Evolutionary conservation across 2,329 filamentous ascomycete genomes (phyloP).

Genomic region (Hortaea sp.): DNA sequence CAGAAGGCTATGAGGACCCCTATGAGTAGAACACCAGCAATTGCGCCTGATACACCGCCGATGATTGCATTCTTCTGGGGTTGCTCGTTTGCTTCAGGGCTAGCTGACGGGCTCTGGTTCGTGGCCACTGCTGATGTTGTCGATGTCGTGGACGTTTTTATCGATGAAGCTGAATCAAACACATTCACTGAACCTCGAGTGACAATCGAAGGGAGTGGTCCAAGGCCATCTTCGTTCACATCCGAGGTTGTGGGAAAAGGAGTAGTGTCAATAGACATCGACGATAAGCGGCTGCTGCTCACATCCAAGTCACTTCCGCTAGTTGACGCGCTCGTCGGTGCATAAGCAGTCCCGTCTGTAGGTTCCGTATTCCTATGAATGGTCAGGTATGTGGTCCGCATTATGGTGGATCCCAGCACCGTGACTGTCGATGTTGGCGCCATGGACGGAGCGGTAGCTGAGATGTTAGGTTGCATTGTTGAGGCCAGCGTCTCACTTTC

Average conservation of each 20-base stretch:
- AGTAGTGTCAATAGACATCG: too few species aligned
- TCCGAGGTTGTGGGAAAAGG: too few species aligned
- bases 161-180: background rate
- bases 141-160: background rate
- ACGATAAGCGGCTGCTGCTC: background rate
- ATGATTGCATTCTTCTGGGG: constrained; percentile 20
- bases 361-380: background rate
- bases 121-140: too few species aligned
- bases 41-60: constrained; percentile 21
- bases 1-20: constrained; percentile 18
- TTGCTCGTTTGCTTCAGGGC: background rate
- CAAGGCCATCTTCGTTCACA: too few species aligned
- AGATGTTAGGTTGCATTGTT: background rate
- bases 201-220: too few species aligned
- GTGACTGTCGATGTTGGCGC: constrained; percentile 2
- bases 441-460: background rate
- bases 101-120: background rate
- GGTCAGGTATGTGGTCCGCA: constrained; percentile 5
- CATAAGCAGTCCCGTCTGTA: background rate
- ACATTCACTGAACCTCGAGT: too few species aligned
- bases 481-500: background rate
- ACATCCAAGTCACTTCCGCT: background rate
- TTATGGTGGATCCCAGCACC: constrained; percentile 2
- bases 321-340: background rate
- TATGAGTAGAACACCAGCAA: constrained; percentile 20